Evolutionary conservation across 768 basidiomycete genomes (phyloP).

Genomic region (Boletus edulis): DNA sequence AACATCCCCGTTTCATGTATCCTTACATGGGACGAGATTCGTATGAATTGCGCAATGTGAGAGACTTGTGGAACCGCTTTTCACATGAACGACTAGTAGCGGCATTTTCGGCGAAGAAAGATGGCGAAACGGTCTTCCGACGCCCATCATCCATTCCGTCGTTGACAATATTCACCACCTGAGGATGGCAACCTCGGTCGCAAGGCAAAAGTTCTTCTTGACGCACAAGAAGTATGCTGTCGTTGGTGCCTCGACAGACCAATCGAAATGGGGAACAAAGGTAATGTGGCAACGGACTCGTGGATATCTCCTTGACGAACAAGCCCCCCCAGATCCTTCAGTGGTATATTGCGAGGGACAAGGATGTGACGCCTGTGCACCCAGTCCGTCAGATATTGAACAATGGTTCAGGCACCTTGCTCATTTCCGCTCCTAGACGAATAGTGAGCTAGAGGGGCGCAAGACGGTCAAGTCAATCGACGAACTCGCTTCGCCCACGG

Average conservation of each 20-base stretch:
- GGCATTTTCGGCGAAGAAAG: background rate
- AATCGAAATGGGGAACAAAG: constrained; percentile 76
- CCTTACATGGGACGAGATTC: no score
- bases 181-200: constrained; percentile 31
- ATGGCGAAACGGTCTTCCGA: background rate
- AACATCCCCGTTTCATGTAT: no score
- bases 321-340: constrained; percentile 53
- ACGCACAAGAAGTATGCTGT: constrained; percentile 68
- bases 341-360: constrained; percentile 67
- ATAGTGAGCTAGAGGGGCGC: constrained; percentile 65
- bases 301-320: background rate
- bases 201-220: constrained; percentile 56
- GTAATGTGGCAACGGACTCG: constrained; percentile 28
- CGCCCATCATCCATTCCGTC: background rate
- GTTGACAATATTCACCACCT: background rate
- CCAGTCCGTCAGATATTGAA: constrained; percentile 45
- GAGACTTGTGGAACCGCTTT: background rate
- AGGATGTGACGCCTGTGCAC: constrained; percentile 70
- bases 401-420: background rate
- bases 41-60: background rate
- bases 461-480: constrained; percentile 52
- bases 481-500: constrained; percentile 55
- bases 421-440: constrained; percentile 47
- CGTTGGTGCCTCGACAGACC: constrained; percentile 79
- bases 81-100: background rate